Conservation (phyloP, 306 rosid species). For the Abrus precatorius region DNA sequence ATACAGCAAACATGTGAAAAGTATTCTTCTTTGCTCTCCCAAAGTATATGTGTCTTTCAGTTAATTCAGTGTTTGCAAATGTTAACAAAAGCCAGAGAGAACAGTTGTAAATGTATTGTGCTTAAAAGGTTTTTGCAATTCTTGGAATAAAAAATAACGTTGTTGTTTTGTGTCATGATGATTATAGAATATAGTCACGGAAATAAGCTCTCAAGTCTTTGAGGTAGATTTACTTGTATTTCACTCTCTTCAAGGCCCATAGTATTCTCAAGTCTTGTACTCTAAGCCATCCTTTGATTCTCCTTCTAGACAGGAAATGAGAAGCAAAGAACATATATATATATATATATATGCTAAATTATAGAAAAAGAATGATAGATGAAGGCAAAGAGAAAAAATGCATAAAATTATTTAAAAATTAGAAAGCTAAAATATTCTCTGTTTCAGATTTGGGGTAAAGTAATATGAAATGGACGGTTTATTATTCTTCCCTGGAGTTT, state of each 20-base stretch:
- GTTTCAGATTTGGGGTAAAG: constrained; percentile 28
- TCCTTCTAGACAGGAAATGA: not conserved
- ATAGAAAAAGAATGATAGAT: not conserved
- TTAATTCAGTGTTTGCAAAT: constrained; percentile 4
- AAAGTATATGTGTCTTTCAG: constrained; percentile 25
- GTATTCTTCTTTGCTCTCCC: not conserved
- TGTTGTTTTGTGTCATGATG: not conserved
- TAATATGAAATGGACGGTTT: constrained; percentile 23
- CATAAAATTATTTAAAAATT: not conserved
- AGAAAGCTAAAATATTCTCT: not conserved
- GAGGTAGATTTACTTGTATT: not conserved
- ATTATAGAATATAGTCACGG: not conserved
- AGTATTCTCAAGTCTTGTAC: not conserved
- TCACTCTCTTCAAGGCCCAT: not conserved
- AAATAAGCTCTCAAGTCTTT: not conserved
- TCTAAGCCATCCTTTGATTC: not conserved
- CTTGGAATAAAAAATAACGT: not conserved
- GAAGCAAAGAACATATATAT: not conserved
- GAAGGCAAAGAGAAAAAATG: not conserved
- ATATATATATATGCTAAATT: not conserved
- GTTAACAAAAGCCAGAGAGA: not conserved
- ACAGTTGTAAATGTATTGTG: not conserved
- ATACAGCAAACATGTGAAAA: constrained; percentile 24
- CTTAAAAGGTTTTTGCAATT: not conserved
- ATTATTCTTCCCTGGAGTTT: constrained; percentile 18